Evolutionary conservation across 2,329 filamentous ascomycete species (phyloP), one percentile per base, ranked within the genome.

Genomic region (Gaeumannomyces sp.): DNA sequence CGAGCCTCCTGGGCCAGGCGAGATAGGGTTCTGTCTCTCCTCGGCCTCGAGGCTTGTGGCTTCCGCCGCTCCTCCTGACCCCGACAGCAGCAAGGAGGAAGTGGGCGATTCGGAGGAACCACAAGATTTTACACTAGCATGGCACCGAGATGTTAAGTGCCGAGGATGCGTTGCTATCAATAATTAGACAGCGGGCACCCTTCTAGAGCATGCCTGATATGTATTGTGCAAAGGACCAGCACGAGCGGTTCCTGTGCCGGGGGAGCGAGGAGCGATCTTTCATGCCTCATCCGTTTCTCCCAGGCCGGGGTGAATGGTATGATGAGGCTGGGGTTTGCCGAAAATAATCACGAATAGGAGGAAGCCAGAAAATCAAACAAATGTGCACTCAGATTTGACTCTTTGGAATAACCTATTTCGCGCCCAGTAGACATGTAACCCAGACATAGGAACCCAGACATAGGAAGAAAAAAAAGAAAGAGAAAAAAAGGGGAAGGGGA

Each of bases 1-100:
- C 89, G 68, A 83, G 85, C 64, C 29, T 64, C 31, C 27, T 64
- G 62, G 62, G 53, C 0, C 62, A 64, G 56, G 62, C 62, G 7
- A 59, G 62, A 56, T 64, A 63, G 45, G n/a, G 5, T n/a, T 8
- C 45, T n/a, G 22, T n/a, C 35, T 38, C 35, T 38, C 3, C 35
- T 6, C 16, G 3, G 16, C 14, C 14, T 38, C 14, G 13, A 11
- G 35, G 45, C 22, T 45, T 45, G 2, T 45, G 38, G 38, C 33
- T 29, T 29, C 29, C 29, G 29, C 29, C 31, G 31, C 31, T 8
- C 7, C 31, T 33, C 31, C 6, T 33, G 8, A 33, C 10, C 31
- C 8, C 31, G 10, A 33, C 31, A 5, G 13, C 35, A 38, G 35
- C 11, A 38, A 50, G 45, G 6, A 53, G 19, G 19, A n/a, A 53